Conservation (phyloP, 2,329 filamentous ascomycete species). For the Cladophialophora carrionii region DNA sequence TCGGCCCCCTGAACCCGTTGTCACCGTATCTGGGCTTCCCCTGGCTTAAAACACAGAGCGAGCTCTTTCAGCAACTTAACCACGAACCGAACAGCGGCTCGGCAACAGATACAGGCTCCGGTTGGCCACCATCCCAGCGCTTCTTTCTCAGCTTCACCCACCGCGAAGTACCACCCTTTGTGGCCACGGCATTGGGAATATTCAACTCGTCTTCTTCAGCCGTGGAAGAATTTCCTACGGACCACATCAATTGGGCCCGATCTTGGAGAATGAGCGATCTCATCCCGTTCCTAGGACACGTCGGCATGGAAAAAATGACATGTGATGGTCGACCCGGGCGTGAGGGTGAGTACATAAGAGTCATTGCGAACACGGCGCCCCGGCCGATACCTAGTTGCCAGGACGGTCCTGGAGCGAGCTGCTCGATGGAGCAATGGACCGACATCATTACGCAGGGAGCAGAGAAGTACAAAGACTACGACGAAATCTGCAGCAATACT, state of each 20-base stretch:
- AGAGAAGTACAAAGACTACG: slow-evolving; percentile 37
- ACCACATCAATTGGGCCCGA: slow-evolving; percentile 52
- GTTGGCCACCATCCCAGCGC: slow-evolving; percentile 54
- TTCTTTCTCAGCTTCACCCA: slow-evolving; percentile 67
- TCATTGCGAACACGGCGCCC: slow-evolving; percentile 65
- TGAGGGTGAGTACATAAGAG: slow-evolving; percentile 54
- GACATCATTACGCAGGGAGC: slow-evolving; percentile 50
- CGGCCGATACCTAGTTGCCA: slow-evolving; percentile 62
- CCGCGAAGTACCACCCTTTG: slow-evolving; percentile 67
- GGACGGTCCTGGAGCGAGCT: slow-evolving; percentile 60
- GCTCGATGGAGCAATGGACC: slow-evolving; percentile 49
- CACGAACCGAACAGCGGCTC: slow-evolving; percentile 55
- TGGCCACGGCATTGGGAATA: slow-evolving; percentile 63
- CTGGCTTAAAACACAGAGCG: slow-evolving; percentile 40
- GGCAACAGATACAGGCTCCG: slow-evolving; percentile 55
- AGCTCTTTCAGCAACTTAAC: slow-evolving; percentile 56
- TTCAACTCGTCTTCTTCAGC: slow-evolving; percentile 54
- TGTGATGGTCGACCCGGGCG: slow-evolving; percentile 46
- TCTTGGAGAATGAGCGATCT: slow-evolving; percentile 61
- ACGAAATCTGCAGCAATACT: slow-evolving; percentile 7
- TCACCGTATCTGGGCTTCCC: slow-evolving; percentile 63
- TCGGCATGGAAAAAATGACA: slow-evolving; percentile 65
- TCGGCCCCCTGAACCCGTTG: slow-evolving; percentile 56
- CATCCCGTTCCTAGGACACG: slow-evolving; percentile 66
- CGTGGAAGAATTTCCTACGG: slow-evolving; percentile 55